phyloP scores from a whole-genome alignment of 106 monocot species.

The Ottelia alismoides region DNA sequence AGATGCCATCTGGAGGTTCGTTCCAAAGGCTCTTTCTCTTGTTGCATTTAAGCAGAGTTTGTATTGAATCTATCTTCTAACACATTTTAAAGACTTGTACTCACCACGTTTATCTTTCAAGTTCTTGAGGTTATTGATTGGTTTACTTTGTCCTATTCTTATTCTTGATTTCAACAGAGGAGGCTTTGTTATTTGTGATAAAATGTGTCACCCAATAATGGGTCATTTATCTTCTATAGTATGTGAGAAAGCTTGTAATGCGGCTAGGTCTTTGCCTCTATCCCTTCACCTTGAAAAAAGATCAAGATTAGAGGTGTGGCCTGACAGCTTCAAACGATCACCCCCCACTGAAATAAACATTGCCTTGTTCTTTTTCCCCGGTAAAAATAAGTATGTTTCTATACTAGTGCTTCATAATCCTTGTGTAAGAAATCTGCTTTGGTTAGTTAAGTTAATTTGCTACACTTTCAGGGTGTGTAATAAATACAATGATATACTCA shows the following conservation, averaged over 20 bases:
- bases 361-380: no score
- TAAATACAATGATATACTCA: conserved; percentile 1
- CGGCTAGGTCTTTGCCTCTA: not conserved
- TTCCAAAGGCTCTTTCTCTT: not conserved
- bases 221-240: conserved; percentile 8
- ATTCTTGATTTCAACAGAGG: conserved; percentile 3
- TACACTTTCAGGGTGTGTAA: not conserved
- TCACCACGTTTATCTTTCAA: not conserved
- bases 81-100: not conserved
- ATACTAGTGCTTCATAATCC: no score
- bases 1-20: conserved; percentile 8
- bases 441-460: no score
- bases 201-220: not conserved
- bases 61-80: no score
- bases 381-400: no score
- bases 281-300: not conserved
- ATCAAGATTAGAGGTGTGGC: not conserved
- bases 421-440: no score
- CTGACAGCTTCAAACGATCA: not conserved
- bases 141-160: no score
- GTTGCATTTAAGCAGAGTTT: not conserved
- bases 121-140: no score
- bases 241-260: not conserved
- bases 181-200: not conserved
- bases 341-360: not conserved